A percentile compares a stretch with the other conserved stretches of the same genome.
Conservation (phyloP, 768 basidiomycete genomes). For the Heimioporus sp. region DNA sequence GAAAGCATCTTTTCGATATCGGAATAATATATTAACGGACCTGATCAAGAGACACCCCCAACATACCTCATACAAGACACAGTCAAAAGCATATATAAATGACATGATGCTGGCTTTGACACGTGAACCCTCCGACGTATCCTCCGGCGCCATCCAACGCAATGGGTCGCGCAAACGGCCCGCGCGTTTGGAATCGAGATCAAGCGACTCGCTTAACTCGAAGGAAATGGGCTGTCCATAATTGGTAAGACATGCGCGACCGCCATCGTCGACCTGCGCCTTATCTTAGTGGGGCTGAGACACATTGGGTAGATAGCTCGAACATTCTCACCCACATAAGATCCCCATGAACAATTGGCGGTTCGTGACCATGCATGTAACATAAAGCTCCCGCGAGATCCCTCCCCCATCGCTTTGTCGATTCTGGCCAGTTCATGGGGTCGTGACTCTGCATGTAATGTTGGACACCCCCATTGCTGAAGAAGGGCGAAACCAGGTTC, state of each 20-base stretch:
- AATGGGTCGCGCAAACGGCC: constrained; percentile 9
- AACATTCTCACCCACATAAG: constrained; percentile 32
- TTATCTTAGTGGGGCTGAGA: constrained; percentile 21
- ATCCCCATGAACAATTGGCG: constrained; percentile 39
- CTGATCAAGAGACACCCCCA: background rate
- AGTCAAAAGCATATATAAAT: constrained; percentile 28
- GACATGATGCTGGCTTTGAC: constrained; percentile 10
- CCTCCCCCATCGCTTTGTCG: constrained; percentile 7
- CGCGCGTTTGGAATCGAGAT: constrained; percentile 22
- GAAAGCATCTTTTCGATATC: constrained; percentile 15
- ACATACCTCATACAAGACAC: constrained; percentile 29
- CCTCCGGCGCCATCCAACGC: constrained; percentile 29
- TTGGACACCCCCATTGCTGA: constrained; percentile 18
- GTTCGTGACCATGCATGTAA: constrained; percentile 24
- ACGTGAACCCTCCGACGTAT: constrained; percentile 4
- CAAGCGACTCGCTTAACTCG: constrained; percentile 17
- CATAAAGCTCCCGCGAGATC: constrained; percentile 20
- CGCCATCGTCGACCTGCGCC: constrained; percentile 15
- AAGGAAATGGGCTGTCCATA: constrained; percentile 25
- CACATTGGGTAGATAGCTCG: background rate
- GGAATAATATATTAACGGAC: background rate
- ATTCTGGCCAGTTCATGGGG: background rate
- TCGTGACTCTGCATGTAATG: background rate
- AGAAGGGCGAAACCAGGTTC: constrained; percentile 24
- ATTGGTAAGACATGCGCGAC: constrained; percentile 20